Conservation (phyloP, 1,139 yeast genomes). For the Debaryomyces sp. region DNA sequence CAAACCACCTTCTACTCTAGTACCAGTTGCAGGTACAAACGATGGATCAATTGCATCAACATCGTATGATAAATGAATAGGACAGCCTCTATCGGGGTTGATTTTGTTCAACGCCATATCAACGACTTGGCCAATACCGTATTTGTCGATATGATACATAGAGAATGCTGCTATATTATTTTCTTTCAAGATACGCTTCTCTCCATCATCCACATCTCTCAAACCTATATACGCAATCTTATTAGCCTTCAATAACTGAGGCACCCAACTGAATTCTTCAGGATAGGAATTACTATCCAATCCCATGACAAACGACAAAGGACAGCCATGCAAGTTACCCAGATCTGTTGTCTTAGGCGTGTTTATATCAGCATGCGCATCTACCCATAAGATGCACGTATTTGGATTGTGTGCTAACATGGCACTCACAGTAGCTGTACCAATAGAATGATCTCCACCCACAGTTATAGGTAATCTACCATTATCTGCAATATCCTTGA, state of each 20-base stretch:
- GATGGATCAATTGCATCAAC: slow-evolving; percentile 97
- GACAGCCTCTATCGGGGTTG: slow-evolving; percentile 72
- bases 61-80: slow-evolving; percentile 90
- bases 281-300: slow-evolving; percentile 66
- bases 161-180: slow-evolving; percentile 82
- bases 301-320: slow-evolving; percentile 88
- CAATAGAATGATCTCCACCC: slow-evolving; percentile 98
- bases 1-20: slow-evolving; percentile 96
- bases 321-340: slow-evolving; percentile 97
- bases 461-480: slow-evolving; percentile 76
- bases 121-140: slow-evolving; percentile 87
- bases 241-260: slow-evolving; percentile 62
- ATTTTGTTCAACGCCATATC: slow-evolving; percentile 86
- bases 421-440: slow-evolving; percentile 90
- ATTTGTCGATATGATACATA: slow-evolving; percentile 95
- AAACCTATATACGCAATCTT: slow-evolving; percentile 92
- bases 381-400: slow-evolving; percentile 93
- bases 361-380: slow-evolving; percentile 97
- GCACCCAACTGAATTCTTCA: slow-evolving; percentile 79
- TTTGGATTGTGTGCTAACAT: slow-evolving; percentile 79
- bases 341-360: slow-evolving; percentile 84
- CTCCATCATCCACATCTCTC: slow-evolving; percentile 90
- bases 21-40: slow-evolving; percentile 96
- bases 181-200: slow-evolving; percentile 71
- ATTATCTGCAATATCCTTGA: slow-evolving; percentile 48